phyloP scores from a whole-genome alignment of 2,329 filamentous ascomycete genomes.

The Cladobotryum protrusum region DNA sequence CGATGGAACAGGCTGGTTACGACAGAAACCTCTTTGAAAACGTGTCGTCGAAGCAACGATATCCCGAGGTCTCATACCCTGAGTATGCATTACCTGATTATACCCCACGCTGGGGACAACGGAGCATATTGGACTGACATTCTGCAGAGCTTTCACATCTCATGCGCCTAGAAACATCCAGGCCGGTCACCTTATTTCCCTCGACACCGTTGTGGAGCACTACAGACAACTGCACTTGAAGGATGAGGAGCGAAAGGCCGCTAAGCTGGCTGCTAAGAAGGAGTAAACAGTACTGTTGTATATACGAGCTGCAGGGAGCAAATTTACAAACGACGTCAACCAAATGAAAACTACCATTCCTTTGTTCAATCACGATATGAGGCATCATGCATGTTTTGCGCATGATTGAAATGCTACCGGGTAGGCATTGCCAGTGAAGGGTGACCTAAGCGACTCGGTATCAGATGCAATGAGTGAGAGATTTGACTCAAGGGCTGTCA shows the following conservation, averaged over 20 bases:
- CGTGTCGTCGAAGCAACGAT: conserved; percentile 35
- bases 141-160: conserved; percentile 41
- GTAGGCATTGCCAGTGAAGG: too few relatives aligned
- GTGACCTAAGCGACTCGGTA: too few relatives aligned
- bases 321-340: background rate
- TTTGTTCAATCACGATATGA: too few relatives aligned
- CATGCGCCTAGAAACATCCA: conserved; percentile 48
- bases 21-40: conserved; percentile 51
- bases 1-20: conserved; percentile 50
- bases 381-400: too few relatives aligned
- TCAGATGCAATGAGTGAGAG: too few relatives aligned
- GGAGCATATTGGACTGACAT: background rate
- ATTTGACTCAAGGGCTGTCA: too few relatives aligned
- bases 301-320: conserved; percentile 7
- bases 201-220: conserved; percentile 52
- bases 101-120: background rate
- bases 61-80: conserved; percentile 49
- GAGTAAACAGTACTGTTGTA: conserved; percentile 15
- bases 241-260: conserved; percentile 50
- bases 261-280: conserved; percentile 38
- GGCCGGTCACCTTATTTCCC: conserved; percentile 47
- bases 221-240: conserved; percentile 48
- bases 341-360: too few relatives aligned
- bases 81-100: conserved; percentile 41
- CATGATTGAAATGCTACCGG: too few relatives aligned